These are phyloP conservation scores for Aciculoconidium aculeatum DNA, from an alignment of 805 yeast genomes.

Conservation along the genomic window DNA sequence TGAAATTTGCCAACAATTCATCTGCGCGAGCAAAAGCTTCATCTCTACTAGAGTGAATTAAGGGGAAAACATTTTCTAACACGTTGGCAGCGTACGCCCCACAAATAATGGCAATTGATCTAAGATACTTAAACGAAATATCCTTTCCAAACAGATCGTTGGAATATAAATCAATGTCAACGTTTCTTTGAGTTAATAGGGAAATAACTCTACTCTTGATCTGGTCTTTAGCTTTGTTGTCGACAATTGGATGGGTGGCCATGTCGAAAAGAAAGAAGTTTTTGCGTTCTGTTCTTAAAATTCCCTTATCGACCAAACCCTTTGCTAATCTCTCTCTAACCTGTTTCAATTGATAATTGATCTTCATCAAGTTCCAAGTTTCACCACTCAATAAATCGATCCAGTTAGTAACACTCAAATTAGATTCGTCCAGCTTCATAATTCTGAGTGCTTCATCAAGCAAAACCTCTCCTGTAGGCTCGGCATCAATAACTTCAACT, in stretches of 20 bases:
- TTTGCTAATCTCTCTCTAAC: slow-evolving; percentile 95
- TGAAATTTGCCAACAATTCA: slow-evolving; percentile 73
- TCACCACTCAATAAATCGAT: slow-evolving; percentile 91
- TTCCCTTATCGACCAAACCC: slow-evolving; percentile 95
- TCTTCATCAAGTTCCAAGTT: slow-evolving; percentile 95
- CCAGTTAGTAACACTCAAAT: slow-evolving; percentile 81
- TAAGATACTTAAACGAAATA: slow-evolving; percentile 61
- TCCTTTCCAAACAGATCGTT: slow-evolving; percentile 63
- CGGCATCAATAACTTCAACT: slow-evolving; percentile 79
- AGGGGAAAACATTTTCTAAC: slow-evolving; percentile 74
- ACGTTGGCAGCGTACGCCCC: slow-evolving; percentile 96
- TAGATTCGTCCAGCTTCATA: slow-evolving; percentile 79
- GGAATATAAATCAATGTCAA: slow-evolving; percentile 40
- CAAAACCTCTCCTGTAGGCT: slow-evolving; percentile 90
- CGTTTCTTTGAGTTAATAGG: slow-evolving; percentile 66
- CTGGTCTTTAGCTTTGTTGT: slow-evolving; percentile 75
- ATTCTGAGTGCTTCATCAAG: slow-evolving; percentile 88
- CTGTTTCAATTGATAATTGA: slow-evolving; percentile 92
- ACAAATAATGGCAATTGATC: slow-evolving; percentile 77
- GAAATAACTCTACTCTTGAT: slow-evolving; percentile 67
- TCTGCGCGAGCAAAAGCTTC: slow-evolving; percentile 93
- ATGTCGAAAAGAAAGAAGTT: slow-evolving; percentile 92
- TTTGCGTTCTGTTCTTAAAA: slow-evolving; percentile 90
- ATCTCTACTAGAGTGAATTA: slow-evolving; percentile 85
- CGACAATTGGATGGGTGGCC: slow-evolving; percentile 98